phyloP scores from a whole-genome alignment of 2,329 filamentous ascomycete species.

The Microdochium paspali region DNA sequence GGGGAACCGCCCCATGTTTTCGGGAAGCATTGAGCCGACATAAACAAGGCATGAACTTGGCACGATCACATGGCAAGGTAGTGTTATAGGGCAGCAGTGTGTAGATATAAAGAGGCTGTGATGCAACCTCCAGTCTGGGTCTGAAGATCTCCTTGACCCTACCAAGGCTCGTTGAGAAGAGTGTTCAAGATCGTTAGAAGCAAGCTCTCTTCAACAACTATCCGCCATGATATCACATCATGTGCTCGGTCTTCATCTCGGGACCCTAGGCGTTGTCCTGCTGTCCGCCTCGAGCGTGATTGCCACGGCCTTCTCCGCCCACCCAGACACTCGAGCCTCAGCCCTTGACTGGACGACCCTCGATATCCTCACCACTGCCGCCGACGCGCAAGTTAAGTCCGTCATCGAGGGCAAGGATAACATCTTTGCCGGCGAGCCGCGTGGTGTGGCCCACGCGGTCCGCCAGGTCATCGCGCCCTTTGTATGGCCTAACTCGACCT shows the following conservation, averaged over 20 bases:
- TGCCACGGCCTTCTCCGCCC: background rate
- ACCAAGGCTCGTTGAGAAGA: no score
- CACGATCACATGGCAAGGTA: no score
- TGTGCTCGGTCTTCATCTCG: background rate
- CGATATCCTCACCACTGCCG: slow-evolving; percentile 5
- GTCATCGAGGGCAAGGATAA: slow-evolving; percentile 5
- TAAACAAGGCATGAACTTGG: no score
- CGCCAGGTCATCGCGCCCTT: slow-evolving; percentile 9
- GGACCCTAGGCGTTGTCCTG: background rate
- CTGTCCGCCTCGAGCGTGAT: no score
- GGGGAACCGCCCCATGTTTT: no score
- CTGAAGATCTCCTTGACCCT: no score
- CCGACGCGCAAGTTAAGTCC: slow-evolving; percentile 6
- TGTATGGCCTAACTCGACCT: slow-evolving; percentile 8
- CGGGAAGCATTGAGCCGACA: no score
- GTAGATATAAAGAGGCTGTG: no score
- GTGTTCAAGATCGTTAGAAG: no score
- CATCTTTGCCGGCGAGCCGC: slow-evolving; percentile 4
- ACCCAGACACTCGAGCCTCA: background rate
- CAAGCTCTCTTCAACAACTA: no score
- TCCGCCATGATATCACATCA: slow-evolving; percentile 1
- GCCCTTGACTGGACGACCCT: slow-evolving; percentile 1
- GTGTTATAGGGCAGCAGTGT: no score
- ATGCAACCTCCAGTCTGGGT: no score
- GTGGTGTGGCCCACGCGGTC: slow-evolving; percentile 5